phyloP scores from a whole-genome alignment of 805 yeast species.

The Starmerella potacharoeniae region DNA sequence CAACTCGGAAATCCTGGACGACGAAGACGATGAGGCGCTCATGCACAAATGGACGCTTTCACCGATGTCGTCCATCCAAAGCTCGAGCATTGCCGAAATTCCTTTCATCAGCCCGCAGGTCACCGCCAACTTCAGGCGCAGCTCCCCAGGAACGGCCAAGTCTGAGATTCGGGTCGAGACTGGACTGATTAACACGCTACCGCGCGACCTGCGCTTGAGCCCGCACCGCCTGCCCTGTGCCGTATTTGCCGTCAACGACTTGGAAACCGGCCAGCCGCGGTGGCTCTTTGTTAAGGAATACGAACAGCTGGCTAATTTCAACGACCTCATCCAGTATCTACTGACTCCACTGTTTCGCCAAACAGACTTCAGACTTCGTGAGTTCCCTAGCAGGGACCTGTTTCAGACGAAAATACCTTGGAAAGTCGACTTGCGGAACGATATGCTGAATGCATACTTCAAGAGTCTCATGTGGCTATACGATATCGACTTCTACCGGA shows the following conservation, averaged over 20 bases:
- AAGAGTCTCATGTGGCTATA: conserved; percentile 3
- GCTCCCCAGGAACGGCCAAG: background rate
- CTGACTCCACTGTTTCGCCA: conserved; percentile 31
- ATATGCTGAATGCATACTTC: conserved; percentile 42
- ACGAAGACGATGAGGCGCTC: background rate
- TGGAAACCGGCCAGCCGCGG: background rate
- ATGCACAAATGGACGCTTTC: background rate
- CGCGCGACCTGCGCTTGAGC: background rate
- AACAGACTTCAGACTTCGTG: conserved; percentile 34
- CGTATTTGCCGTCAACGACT: conserved; percentile 33
- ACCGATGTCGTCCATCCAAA: background rate
- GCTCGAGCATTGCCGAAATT: background rate
- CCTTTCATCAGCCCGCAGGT: background rate
- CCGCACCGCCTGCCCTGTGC: conserved; percentile 7
- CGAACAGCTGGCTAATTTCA: conserved; percentile 50
- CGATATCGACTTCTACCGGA: background rate
- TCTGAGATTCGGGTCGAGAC: conserved; percentile 3
- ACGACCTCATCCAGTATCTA: conserved; percentile 40
- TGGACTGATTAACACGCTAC: conserved; percentile 8
- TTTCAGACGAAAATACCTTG: conserved; percentile 50
- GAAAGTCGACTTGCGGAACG: conserved; percentile 52
- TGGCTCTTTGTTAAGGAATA: conserved; percentile 63
- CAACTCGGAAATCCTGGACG: background rate
- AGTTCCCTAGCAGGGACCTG: conserved; percentile 51
- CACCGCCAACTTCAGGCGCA: background rate